Evolutionary conservation across 2,329 filamentous ascomycete species (phyloP).

Genomic region (Tolypocladium capitatum): DNA sequence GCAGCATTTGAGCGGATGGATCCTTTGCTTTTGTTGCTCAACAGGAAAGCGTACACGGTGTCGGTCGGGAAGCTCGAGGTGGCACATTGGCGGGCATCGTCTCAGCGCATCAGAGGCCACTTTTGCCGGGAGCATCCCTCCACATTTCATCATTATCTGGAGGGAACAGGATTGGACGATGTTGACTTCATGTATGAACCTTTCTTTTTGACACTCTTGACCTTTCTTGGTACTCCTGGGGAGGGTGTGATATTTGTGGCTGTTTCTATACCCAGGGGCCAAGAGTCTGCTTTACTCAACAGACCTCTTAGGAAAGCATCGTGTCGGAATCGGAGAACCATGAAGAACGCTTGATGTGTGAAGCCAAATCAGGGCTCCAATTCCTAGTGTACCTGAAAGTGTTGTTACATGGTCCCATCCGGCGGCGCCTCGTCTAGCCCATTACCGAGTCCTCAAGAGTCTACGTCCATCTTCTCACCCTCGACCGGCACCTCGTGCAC

Average conservation of each 20-base stretch:
- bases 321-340: not conserved
- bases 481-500: constrained; percentile 72
- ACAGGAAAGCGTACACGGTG: not conserved
- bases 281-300: not conserved
- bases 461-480: constrained; percentile 57
- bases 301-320: not conserved
- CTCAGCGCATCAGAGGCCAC: not conserved
- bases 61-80: not conserved
- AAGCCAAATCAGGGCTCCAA: constrained; percentile 1
- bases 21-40: constrained; percentile 3
- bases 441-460: constrained; percentile 30
- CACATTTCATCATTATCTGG: not conserved
- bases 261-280: constrained; percentile 4
- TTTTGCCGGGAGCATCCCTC: not conserved
- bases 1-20: constrained; percentile 8
- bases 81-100: not conserved
- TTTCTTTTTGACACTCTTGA: not conserved
- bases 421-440: not conserved
- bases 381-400: not conserved
- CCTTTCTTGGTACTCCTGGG: not conserved
- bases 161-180: constrained; percentile 1
- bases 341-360: not conserved
- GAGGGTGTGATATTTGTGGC: not conserved
- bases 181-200: constrained; percentile 1
- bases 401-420: constrained; percentile 1